Base-by-base conservation (phyloP, 2,329 filamentous ascomycete genomes). In the Hymenoscyphus infarciens region DNA sequence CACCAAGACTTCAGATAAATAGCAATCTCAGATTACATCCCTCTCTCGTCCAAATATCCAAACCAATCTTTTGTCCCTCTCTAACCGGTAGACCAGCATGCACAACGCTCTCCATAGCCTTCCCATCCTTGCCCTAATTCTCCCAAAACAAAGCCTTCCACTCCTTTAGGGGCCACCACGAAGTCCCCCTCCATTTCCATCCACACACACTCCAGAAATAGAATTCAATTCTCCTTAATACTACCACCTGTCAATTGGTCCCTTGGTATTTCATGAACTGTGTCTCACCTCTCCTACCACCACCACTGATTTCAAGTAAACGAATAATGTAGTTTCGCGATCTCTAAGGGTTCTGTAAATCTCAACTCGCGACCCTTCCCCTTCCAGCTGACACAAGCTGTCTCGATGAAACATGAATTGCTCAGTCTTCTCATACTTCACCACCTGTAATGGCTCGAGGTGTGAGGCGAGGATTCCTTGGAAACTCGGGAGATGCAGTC, bases 131-230 rank as follows among this genome's bases (percentile, higher is more conserved):
- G 22, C 79, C 75, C 63, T 86, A 77, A 69, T 86, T 86, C 74
- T 81, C 79, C 83, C 83, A 86, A 62, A 81, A 86, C 4, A 86
- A 78, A 1, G 83, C 83, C 73, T 82, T 83, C 0, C 82, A 82
- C 60, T 77, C 77, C 35, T n/a, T 25, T 19, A 33, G 55, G 10
- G 10, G 29, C 15, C 16, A 57, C 13, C 11, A 42, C 15, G 22
- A 19, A 19, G 6, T 57, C 22, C 16, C 39, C 25, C 15, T 3
- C 19, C 31, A 38, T 57, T 7, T 11, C 13, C 31, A 38, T 57
- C 55, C 2, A 4, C 19, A 57, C 19, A 57, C 55, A 57, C 15
- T 57, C 33, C n/a, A 57, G 19, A 7, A 38, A 57, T n/a, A 42
- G 15, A 35, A 33, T 42, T 33, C 55, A 57, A 19, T 8, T 16